A percentile compares a stretch with the other conserved stretches of the same genome.
Evolutionary conservation across 768 basidiomycete species (phyloP).

Genomic region (Sarcodon sp.): DNA sequence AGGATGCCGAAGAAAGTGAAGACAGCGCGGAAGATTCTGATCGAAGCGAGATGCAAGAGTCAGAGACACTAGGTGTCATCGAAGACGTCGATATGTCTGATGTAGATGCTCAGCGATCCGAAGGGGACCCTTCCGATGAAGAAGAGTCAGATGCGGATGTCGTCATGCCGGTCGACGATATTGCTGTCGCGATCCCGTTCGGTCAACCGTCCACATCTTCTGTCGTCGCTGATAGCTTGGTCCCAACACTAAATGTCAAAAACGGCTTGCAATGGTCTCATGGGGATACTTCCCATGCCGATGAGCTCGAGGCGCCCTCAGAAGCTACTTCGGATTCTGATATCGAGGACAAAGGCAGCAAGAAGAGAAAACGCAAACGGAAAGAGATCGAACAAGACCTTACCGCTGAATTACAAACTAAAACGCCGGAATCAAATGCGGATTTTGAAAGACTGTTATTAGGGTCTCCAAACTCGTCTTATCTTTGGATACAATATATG

Average conservation of each 20-base stretch:
- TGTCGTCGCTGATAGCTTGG: constrained; percentile 12
- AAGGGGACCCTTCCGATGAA: constrained; percentile 7
- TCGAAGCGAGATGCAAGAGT: constrained; percentile 14
- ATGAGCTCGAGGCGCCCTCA: constrained; percentile 26
- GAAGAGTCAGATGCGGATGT: constrained; percentile 5
- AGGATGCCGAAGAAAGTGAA: constrained; percentile 43
- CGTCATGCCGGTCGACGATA: not conserved
- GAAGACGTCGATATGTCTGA: constrained; percentile 14
- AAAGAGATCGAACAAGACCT: constrained; percentile 68
- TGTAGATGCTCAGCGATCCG: constrained; percentile 10
- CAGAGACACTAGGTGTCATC: constrained; percentile 18
- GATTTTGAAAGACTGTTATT: constrained; percentile 92
- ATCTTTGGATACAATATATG: constrained; percentile 99
- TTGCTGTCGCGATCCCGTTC: not conserved
- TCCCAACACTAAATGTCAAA: constrained; percentile 27
- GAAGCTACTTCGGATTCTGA: constrained; percentile 38
- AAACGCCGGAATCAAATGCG: constrained; percentile 77
- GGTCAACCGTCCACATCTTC: not conserved
- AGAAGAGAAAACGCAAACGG: constrained; percentile 54
- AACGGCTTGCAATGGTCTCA: constrained; percentile 67
- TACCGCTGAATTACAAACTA: constrained; percentile 81
- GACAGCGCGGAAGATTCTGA: constrained; percentile 20
- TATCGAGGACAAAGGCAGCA: constrained; percentile 30
- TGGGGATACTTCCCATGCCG: constrained; percentile 17
- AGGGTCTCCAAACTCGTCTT: constrained; percentile 93